Base-by-base conservation (phyloP, 164 flowering plant species). In the Tetracentron sinense region DNA sequence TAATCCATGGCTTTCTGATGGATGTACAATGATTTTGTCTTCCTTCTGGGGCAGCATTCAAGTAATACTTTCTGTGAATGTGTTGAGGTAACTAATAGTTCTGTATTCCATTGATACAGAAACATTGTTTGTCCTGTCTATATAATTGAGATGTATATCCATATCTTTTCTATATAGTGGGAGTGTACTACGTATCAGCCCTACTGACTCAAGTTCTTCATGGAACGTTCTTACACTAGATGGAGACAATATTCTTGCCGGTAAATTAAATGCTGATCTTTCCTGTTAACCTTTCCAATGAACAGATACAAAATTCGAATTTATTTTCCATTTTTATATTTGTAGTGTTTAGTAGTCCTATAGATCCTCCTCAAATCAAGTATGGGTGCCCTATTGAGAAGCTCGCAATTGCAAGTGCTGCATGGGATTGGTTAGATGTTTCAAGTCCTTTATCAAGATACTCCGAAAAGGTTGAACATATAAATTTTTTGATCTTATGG, bases 1-100 rank as follows among this genome's bases (percentile, higher is more conserved):
- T 65, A 67, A 80, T 23, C 97, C 97, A 42, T 94, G 97, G 97
- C 96, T 94, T 75, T 85, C 96, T 46, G 96, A 91, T 85, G 93
- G 94, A 20, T 46, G 52, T 59, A 86, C 97, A 8, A 75, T 94
- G 84, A 76, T 94, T 58, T 42, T 89, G 64, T 74, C 96, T 66
- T 94, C 99, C 53, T 29, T 51, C 44, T 94, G 99, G 99, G 69
- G 85, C 53, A 89, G 96, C 72, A 60, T 63, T 61, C 78, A 83
- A 80, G 87, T 81, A 42, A 74, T 94, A 67, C 79, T 94, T 70
- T 83, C 92, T n/a, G 79, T 95, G 44, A 70, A 95, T 65, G 76
- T 88, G 57, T 38, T 81, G 64, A 95, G 96, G 99, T 94, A 82
- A 76, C 54, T 56, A 58, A 4, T 48, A 58, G 48, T 26, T 54